Conservation (phyloP, 169 alveolate species). For the Theileria luwenshuni region DNA sequence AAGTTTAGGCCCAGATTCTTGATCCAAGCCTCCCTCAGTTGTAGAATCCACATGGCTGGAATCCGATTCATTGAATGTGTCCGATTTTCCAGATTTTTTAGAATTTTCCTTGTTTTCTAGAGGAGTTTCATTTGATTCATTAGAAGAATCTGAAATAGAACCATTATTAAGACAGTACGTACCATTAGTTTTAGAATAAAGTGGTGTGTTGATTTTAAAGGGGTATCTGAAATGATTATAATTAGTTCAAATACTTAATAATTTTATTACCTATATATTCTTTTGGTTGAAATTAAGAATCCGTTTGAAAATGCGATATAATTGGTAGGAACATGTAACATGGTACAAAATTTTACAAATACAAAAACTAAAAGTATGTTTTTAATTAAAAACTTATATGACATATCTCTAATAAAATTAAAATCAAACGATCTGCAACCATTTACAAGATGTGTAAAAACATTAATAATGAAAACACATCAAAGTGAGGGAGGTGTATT, state of each 20-base stretch:
- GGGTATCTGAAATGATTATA: neutral
- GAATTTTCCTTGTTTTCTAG: neutral
- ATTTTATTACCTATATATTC: constrained; percentile 4
- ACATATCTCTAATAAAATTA: constrained; percentile 14
- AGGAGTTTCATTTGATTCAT: neutral
- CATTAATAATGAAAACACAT: neutral
- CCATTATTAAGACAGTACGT: neutral
- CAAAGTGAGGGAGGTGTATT: neutral
- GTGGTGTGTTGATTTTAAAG: neutral
- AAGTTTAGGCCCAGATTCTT: neutral
- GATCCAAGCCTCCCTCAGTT: neutral
- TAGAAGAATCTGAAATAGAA: constrained; percentile 6
- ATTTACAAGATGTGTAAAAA: constrained; percentile 16
- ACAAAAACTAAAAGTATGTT: neutral
- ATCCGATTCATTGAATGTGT: neutral
- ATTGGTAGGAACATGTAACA: neutral
- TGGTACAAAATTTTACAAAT: constrained; percentile 10
- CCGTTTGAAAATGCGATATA: neutral
- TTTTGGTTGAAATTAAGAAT: neutral
- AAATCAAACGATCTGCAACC: neutral
- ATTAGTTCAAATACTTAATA: neutral
- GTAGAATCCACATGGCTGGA: neutral
- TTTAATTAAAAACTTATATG: neutral
- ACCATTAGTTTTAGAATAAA: constrained; percentile 4
- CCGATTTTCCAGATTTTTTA: neutral